Conservation (phyloP, 345 rosid species). For the Erysimum cheiranthoides region DNA sequence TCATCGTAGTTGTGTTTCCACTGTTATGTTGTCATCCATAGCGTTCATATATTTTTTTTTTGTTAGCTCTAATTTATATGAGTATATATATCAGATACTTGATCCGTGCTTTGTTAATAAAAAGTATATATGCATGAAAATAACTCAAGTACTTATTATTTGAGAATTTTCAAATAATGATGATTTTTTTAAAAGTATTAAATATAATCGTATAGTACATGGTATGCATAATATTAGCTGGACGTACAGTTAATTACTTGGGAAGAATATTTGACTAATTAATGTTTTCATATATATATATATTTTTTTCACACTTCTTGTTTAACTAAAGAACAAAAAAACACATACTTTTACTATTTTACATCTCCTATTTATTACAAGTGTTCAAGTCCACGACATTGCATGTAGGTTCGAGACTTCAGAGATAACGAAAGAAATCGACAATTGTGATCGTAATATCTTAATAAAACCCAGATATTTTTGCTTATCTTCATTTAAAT, state of each 20-base stretch:
- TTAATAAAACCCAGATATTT: constrained; percentile 26
- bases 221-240: no score
- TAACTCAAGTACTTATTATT: background rate
- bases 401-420: constrained; percentile 12
- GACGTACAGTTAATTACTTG: background rate
- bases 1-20: no score
- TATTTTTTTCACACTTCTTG: background rate
- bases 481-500: constrained; percentile 29
- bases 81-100: background rate
- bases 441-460: constrained; percentile 36
- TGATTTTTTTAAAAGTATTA: background rate
- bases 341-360: background rate
- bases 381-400: constrained; percentile 14
- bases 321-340: background rate
- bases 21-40: background rate
- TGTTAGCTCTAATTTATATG: background rate
- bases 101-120: background rate
- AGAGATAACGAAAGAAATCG: constrained; percentile 9
- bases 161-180: background rate
- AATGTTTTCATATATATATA: background rate
- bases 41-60: background rate
- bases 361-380: constrained; percentile 25
- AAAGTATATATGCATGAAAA: background rate
- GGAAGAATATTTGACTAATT: background rate
- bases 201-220: background rate